Evolutionary conservation across 2,329 filamentous ascomycete species (phyloP), one percentile per base, ranked within the genome.

Genomic region (Alternaria rosae): DNA sequence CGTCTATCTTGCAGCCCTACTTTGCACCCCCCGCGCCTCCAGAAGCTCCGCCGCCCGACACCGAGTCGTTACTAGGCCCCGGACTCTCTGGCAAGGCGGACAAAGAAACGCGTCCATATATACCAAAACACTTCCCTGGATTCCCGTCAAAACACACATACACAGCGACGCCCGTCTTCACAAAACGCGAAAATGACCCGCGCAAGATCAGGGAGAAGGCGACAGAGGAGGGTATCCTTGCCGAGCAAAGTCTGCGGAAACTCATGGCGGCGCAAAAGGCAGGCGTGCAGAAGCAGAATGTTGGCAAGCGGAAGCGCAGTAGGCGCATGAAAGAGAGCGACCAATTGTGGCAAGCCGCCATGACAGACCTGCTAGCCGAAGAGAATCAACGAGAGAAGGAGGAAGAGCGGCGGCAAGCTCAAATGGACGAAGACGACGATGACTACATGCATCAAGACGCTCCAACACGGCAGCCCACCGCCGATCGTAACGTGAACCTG

Each of bases 71-170:
- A 38, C 80, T 89, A 3, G 85, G 85, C 13, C 80, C 84, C 4
- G 81, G 83, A 23, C 75, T 88, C 13, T 85, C 83, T 23, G 82
- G 80, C 44, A 80, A 80, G 50, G 76, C 78, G 45, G 81, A 85
- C 57, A 81, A 82, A 45, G 79, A 81, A 47, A 82, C 79, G 51
- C 82, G 81, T 67, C 72, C 78, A 17, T 88, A 88, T 72, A 86
- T 89, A 59, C 87, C 88, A 2, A 78, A 79, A 52, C 86, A 89
- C 62, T 87, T 91, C 61, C 89, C 89, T 3, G 78, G 83, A 21
- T 85, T 89, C 42, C 89, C 89, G 8, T 87, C 87, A 52, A 85
- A 84, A 71, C 88, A 91, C 74, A 89, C 89, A 1, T 91, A 88
- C 79, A 85, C 85, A 67, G 78, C 84, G 25, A 89, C 88, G 1